Evolutionary conservation across 805 yeast genomes (phyloP), one percentile per base, ranked within the genome.

Genomic region (Metschnikowia arizonensis): DNA sequence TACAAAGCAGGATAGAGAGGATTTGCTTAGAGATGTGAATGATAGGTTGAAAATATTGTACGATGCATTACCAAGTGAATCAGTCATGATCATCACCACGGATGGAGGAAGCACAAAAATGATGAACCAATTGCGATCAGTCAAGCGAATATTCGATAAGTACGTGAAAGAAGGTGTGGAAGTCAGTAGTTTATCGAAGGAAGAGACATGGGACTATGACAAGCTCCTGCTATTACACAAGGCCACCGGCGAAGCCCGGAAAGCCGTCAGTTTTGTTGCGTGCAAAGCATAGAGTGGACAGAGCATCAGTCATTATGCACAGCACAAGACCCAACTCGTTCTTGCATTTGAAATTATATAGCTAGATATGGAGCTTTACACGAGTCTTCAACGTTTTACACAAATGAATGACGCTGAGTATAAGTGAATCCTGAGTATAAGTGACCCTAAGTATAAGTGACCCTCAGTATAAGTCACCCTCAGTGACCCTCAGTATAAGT

Each of bases 91-190:
- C 1, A 57, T 88, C 1, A 69, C 79, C 54, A 73, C 87, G 0
- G 88, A 86, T 1, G 67, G 76, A 41, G 88, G 88, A 9, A 79
- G 81, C 55, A 77, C 82, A 2, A 61, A 73, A 8, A 74, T 70
- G 40, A 67, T 81, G 65, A 62, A 64, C 42, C 60, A 64, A 38
- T 64, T 88, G 34, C 77, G 75, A 40, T 58, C 59, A 9, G 53
- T 73, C 25, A 72, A 73, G 50, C 65, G 70, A 38, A 62, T 58
- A 32, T 78, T 69, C 48, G 74, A 74, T 48, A 59, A 65, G 47
- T 68, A 70, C 29, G 76, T 71, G 60, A 68, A 67, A 42, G 66
- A 63, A 29, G 68, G 66, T 8, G 69, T 60, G 48, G 76, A 69
- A 53, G 66, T 78, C 57, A 72, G 69, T 28, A 68, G 71, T 18